A percentile compares a stretch with the other conserved stretches of the same genome.
Evolutionary conservation across 371 early-diverging fungal species (phyloP).

Genomic region (Capillidium heterosporum): DNA sequence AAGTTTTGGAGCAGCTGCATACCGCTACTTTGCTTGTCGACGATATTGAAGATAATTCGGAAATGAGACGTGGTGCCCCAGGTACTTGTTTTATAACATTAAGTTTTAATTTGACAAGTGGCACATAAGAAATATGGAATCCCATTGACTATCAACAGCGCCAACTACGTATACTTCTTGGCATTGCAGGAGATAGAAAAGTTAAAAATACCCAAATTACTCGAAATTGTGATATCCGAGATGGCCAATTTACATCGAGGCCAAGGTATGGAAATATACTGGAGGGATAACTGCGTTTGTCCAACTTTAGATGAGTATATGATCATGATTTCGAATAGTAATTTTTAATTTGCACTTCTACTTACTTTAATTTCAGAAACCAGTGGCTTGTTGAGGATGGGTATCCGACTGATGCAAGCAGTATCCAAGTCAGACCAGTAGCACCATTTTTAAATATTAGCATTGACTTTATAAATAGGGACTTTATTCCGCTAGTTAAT

Average conservation of each 20-base stretch:
- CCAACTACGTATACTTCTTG: conserved; percentile 87
- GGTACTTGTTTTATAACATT: conserved; percentile 11
- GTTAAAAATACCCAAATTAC: conserved; percentile 42
- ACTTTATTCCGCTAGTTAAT: conserved; percentile 66
- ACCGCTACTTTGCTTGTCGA: conserved; percentile 87
- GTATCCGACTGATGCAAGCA: conserved; percentile 76
- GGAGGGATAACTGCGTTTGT: conserved; percentile 72
- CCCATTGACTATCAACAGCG: conserved; percentile 82
- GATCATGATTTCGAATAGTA: conserved; percentile 80
- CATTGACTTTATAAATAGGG: conserved; percentile 14
- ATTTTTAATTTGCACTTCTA: conserved; percentile 8
- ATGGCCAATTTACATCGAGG: conserved; percentile 79
- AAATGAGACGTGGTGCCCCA: conserved; percentile 75
- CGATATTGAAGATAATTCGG: conserved; percentile 88
- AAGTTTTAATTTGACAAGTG: conserved; percentile 19
- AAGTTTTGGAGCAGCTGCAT: conserved; percentile 85
- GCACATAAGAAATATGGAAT: conserved; percentile 89
- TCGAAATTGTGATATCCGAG: conserved; percentile 77
- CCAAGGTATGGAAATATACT: conserved; percentile 82
- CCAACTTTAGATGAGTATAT: conserved; percentile 79
- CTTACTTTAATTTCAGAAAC: conserved; percentile 41
- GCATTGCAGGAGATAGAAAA: conserved; percentile 59
- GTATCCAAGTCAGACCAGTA: conserved; percentile 29
- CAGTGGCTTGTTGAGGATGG: conserved; percentile 83
- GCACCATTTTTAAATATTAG: not conserved